These are phyloP conservation scores for Eimeria sp. DNA, from an alignment of 169 alveolate species.

Conservation along the genomic window DNA sequence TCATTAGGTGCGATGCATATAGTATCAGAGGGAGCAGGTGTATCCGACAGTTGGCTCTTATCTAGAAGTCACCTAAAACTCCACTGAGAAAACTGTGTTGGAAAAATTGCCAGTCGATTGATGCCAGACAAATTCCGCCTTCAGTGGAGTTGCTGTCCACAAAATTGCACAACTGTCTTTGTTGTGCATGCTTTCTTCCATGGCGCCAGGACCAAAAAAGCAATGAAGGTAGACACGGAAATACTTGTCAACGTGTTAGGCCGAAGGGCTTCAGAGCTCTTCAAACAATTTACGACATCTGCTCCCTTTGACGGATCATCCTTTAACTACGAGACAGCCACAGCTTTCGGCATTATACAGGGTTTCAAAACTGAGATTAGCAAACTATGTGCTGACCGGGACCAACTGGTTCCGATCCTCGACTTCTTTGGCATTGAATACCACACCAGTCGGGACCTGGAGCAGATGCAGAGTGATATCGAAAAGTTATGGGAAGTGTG, in stretches of 20 bases:
- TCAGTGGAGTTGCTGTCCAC: neutral
- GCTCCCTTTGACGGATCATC: conserved; percentile 82
- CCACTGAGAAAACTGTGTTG: neutral
- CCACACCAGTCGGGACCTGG: conserved; percentile 74
- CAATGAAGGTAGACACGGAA: conserved; percentile 81
- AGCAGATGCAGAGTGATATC: conserved; percentile 68
- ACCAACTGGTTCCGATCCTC: conserved; percentile 76
- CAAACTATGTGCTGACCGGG: conserved; percentile 75
- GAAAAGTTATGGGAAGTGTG: conserved; percentile 74
- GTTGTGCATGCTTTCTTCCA: neutral
- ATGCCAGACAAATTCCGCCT: neutral
- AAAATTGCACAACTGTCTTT: neutral
- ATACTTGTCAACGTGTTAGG: conserved; percentile 39
- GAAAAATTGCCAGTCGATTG: neutral
- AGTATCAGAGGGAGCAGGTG: neutral
- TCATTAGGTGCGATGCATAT: conserved; percentile 40
- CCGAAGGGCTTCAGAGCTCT: conserved; percentile 78
- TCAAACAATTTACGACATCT: conserved; percentile 60
- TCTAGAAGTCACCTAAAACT: neutral
- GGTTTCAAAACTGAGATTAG: conserved; percentile 74
- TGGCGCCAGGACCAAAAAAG: conserved; percentile 79
- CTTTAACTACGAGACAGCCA: conserved; percentile 69
- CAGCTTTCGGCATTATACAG: conserved; percentile 78
- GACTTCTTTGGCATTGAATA: conserved; percentile 82
- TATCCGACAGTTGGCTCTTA: neutral